phyloP scores from a whole-genome alignment of 2,329 filamentous ascomycete genomes.

The Beauveria sp. region DNA sequence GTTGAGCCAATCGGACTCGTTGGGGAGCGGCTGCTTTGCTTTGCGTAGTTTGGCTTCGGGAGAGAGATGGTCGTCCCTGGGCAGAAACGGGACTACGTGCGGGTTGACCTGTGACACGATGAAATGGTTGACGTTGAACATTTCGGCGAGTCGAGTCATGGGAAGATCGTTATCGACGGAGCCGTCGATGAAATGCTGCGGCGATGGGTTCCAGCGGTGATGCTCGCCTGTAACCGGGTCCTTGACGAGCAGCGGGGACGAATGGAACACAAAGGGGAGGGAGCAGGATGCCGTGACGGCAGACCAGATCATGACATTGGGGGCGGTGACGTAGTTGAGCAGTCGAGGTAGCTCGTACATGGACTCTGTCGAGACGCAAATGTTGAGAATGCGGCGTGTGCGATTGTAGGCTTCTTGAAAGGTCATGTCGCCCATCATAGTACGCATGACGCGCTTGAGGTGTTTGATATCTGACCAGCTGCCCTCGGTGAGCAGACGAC shows the following conservation, averaged over 20 bases:
- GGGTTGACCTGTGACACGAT: slow-evolving; percentile 97
- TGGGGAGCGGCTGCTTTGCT: slow-evolving; percentile 19
- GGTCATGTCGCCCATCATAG: slow-evolving; percentile 77
- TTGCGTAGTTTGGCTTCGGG: slow-evolving; percentile 24
- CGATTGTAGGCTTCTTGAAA: slow-evolving; percentile 95
- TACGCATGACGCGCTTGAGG: slow-evolving; percentile 72
- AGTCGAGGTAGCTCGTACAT: slow-evolving; percentile 80
- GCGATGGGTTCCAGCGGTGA: slow-evolving; percentile 76
- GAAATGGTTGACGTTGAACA: slow-evolving; percentile 98
- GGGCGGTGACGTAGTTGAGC: slow-evolving; percentile 87
- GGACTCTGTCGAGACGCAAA: slow-evolving; percentile 82
- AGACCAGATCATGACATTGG: slow-evolving; percentile 93
- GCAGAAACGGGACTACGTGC: slow-evolving; percentile 80
- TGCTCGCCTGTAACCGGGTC: slow-evolving; percentile 72
- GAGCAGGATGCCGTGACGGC: slow-evolving; percentile 95
- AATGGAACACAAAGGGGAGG: slow-evolving; percentile 77
- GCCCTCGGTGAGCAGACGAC: slow-evolving; percentile 70
- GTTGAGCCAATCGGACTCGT: slow-evolving; percentile 52
- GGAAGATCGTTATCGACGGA: slow-evolving; percentile 92
- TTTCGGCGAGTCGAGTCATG: slow-evolving; percentile 80
- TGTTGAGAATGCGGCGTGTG: slow-evolving; percentile 86
- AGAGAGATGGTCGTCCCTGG: slow-evolving; percentile 58
- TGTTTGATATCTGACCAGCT: slow-evolving; percentile 80
- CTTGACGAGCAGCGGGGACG: slow-evolving; percentile 73
- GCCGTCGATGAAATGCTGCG: slow-evolving; percentile 85